These are phyloP conservation scores for Furculomyces boomerangus DNA, from an alignment of 371 early-diverging fungal genomes.

Conservation along the genomic window DNA sequence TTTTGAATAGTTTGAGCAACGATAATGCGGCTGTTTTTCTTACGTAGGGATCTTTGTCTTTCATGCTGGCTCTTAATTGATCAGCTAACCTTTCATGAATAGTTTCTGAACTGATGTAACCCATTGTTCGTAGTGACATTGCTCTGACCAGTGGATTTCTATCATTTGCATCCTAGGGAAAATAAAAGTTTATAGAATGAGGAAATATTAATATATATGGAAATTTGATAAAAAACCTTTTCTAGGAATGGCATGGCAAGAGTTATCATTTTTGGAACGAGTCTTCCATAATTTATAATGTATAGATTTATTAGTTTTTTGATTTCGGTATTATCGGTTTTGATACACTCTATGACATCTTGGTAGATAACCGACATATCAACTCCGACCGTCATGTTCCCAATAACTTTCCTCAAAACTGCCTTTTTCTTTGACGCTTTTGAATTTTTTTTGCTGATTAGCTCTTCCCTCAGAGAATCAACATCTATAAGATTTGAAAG, in stretches of 20 bases:
- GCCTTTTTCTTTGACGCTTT: constrained; percentile 73
- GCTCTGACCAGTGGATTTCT: constrained; percentile 86
- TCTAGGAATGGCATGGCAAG: constrained; percentile 49
- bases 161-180: constrained; percentile 47
- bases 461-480: constrained; percentile 77
- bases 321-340: constrained; percentile 37
- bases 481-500: neutral
- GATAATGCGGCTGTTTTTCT: constrained; percentile 31
- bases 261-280: constrained; percentile 76
- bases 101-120: constrained; percentile 86
- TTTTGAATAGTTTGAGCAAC: constrained; percentile 47
- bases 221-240: constrained; percentile 19
- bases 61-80: constrained; percentile 70
- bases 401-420: constrained; percentile 88
- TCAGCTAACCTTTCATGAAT: constrained; percentile 71
- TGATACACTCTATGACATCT: constrained; percentile 45
- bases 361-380: constrained; percentile 84
- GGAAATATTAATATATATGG: too few relatives aligned
- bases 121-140: constrained; percentile 92
- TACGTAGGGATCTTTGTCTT: constrained; percentile 69
- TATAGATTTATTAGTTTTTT: constrained; percentile 92
- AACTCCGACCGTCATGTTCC: constrained; percentile 97
- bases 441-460: constrained; percentile 70
- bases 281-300: constrained; percentile 68
- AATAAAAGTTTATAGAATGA: neutral